Conservation (phyloP, 768 basidiomycete species). For the Boletus subcaerulescens region DNA sequence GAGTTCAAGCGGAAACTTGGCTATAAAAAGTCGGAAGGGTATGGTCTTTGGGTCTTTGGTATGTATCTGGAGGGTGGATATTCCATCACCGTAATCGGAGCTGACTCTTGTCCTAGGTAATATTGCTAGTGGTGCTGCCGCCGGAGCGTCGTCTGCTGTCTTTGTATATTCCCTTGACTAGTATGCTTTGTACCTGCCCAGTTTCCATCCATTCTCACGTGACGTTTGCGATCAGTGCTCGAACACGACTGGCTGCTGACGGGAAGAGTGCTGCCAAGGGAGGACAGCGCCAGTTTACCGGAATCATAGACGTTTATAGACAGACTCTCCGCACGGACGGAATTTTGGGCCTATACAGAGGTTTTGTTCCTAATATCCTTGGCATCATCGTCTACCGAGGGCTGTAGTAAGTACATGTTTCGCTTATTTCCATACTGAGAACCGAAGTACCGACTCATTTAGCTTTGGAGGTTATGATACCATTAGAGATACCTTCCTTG, state of each 20-base stretch:
- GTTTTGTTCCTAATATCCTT: slow-evolving; percentile 40
- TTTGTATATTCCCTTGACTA: slow-evolving; percentile 49
- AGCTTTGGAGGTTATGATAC: slow-evolving; percentile 47
- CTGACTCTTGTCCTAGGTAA: slow-evolving; percentile 30
- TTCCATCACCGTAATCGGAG: not conserved
- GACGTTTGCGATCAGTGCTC: slow-evolving; percentile 27
- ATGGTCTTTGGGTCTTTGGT: slow-evolving; percentile 37
- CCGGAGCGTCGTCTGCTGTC: slow-evolving; percentile 40
- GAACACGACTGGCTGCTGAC: slow-evolving; percentile 42
- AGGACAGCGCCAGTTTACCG: slow-evolving; percentile 40
- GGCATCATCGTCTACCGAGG: slow-evolving; percentile 45
- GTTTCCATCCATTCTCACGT: not conserved
- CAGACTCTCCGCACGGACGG: slow-evolving; percentile 42
- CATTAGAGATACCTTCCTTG: slow-evolving; percentile 36
- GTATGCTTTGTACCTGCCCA: slow-evolving; percentile 15
- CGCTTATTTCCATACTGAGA: not conserved
- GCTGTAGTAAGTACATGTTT: slow-evolving; percentile 34
- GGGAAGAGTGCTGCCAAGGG: slow-evolving; percentile 36
- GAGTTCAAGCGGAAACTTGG: slow-evolving; percentile 38
- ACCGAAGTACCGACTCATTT: not conserved
- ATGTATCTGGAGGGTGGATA: not conserved
- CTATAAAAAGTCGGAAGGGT: slow-evolving; percentile 37
- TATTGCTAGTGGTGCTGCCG: slow-evolving; percentile 41
- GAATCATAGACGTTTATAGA: slow-evolving; percentile 42
- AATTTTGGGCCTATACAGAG: slow-evolving; percentile 39